phyloP scores from a whole-genome alignment of 192 early-diverging fungal species.

The Entomortierella lignicola region DNA sequence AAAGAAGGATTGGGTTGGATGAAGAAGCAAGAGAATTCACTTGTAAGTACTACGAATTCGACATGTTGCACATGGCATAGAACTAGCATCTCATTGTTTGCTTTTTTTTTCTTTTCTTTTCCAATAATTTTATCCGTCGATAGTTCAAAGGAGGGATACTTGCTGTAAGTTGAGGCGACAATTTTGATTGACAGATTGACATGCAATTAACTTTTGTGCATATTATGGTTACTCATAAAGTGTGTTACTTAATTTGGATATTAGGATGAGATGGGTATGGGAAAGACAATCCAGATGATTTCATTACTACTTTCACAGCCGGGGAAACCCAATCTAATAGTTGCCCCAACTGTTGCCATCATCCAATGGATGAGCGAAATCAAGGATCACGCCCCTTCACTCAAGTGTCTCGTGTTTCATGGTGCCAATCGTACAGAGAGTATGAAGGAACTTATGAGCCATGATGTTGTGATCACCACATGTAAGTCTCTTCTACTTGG shows the following conservation, averaged over 20 bases:
- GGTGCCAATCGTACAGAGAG: constrained; percentile 73
- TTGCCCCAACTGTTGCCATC: constrained; percentile 90
- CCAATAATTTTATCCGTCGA: constrained; percentile 15
- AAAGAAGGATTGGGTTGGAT: constrained; percentile 89
- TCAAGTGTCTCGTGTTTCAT: constrained; percentile 80
- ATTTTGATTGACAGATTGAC: too few species aligned
- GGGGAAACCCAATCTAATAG: constrained; percentile 80
- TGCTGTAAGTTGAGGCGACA: constrained; percentile 57
- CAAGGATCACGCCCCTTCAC: constrained; percentile 65
- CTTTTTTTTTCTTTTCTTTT: not conserved
- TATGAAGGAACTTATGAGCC: constrained; percentile 64
- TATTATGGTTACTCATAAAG: too few species aligned
- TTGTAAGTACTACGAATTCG: constrained; percentile 32
- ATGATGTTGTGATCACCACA: constrained; percentile 85
- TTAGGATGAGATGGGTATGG: constrained; percentile 93
- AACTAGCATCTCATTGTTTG: not conserved
- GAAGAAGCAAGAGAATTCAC: constrained; percentile 74
- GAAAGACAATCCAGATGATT: constrained; percentile 95
- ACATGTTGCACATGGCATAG: too few species aligned
- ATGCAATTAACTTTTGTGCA: too few species aligned
- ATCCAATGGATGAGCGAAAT: constrained; percentile 91
- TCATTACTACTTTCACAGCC: constrained; percentile 77
- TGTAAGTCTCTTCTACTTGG: constrained; percentile 50
- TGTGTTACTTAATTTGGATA: not conserved
- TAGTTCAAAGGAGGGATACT: constrained; percentile 81